Conservation (phyloP, 495 filamentous ascomycete species). For the Thozetella sp. region DNA sequence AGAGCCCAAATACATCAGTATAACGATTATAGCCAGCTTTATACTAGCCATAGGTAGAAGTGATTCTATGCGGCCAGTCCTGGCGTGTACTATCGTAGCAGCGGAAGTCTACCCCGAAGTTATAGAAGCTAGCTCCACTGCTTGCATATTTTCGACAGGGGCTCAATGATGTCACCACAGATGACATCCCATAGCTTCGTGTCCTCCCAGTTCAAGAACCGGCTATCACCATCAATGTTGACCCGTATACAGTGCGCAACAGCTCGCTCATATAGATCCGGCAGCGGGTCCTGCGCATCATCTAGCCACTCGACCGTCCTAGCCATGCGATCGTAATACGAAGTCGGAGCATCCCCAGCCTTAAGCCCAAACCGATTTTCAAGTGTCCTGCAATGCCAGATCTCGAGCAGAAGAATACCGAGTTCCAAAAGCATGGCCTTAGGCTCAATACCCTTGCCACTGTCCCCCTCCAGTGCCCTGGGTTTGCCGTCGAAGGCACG, state of each 20-base stretch:
- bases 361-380: conserved; percentile 9
- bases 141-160: conserved; percentile 8
- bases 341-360: not conserved
- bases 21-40: no score
- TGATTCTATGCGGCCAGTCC: no score
- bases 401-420: conserved; percentile 18
- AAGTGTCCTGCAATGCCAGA: conserved; percentile 16
- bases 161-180: conserved; percentile 16
- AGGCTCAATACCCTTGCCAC: conserved; percentile 5
- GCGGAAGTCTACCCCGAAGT: no score
- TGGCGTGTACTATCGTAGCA: no score
- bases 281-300: not conserved
- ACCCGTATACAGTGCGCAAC: conserved; percentile 1
- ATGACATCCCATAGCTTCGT: conserved; percentile 5
- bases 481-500: not conserved
- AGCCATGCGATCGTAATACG: not conserved
- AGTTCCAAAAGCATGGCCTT: conserved; percentile 16
- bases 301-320: conserved; percentile 1
- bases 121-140: conserved; percentile 1
- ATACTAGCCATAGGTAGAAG: no score
- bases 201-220: conserved; percentile 8
- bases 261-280: not conserved
- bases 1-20: no score
- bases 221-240: not conserved
- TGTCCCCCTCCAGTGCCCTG: no score